These are phyloP conservation scores for Raffaelea deltoideospora DNA, from an alignment of 2,329 filamentous ascomycete species.

Conservation along the genomic window DNA sequence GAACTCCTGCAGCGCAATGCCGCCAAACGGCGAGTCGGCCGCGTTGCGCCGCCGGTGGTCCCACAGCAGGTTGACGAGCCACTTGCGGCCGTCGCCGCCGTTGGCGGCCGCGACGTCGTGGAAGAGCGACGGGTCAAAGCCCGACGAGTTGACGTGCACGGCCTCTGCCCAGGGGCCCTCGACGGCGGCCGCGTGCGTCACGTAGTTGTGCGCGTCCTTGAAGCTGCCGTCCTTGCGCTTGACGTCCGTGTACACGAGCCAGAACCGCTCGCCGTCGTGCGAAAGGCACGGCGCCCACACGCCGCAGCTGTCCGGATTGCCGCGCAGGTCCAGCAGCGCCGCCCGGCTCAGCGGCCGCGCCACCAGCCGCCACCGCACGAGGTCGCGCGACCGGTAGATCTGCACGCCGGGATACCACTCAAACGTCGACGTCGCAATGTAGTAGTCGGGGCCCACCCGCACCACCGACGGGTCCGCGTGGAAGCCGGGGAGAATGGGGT, in stretches of 20 bases:
- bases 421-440: slow-evolving; percentile 36
- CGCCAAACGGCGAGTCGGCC: slow-evolving; percentile 27
- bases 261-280: slow-evolving; percentile 44
- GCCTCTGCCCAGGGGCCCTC: slow-evolving; percentile 49
- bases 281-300: slow-evolving; percentile 52
- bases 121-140: slow-evolving; percentile 45
- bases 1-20: slow-evolving; percentile 44
- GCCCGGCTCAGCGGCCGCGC: slow-evolving; percentile 25
- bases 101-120: too few relatives aligned
- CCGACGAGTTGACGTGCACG: slow-evolving; percentile 35
- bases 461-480: slow-evolving; percentile 34
- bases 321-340: slow-evolving; percentile 30
- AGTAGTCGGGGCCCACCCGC: slow-evolving; percentile 21
- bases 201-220: slow-evolving; percentile 26
- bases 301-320: slow-evolving; percentile 43
- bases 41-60: slow-evolving; percentile 33
- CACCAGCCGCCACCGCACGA: slow-evolving; percentile 30
- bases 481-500: slow-evolving; percentile 41
- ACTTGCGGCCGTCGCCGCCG: slow-evolving; percentile 35
- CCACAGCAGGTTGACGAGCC: slow-evolving; percentile 41
- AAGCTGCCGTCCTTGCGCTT: slow-evolving; percentile 53
- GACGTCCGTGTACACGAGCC: slow-evolving; percentile 50
- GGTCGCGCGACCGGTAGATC: slow-evolving; percentile 34
- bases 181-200: slow-evolving; percentile 36
- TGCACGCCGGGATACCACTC: slow-evolving; percentile 36